Percentiles rank a stretch among this genome's conserved stretches.
Conservation (phyloP, 2,329 filamentous ascomycete genomes). For the Colletotrichum sp. region DNA sequence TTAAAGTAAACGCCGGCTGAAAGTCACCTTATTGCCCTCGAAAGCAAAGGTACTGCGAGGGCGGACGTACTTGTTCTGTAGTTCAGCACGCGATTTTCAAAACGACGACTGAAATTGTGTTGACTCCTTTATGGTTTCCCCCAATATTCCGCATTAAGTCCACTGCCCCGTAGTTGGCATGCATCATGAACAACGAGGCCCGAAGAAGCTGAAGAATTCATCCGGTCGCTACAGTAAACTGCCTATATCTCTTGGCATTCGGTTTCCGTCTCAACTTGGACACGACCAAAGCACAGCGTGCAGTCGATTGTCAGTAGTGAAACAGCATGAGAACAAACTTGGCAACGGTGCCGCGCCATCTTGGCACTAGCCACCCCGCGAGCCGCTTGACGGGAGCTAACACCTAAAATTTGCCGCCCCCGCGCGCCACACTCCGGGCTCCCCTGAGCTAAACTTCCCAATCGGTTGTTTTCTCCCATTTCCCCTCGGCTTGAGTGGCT, state of each 20-base stretch:
- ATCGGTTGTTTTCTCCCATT: neutral
- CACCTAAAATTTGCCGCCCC: neutral
- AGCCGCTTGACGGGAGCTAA: neutral
- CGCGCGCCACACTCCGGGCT: neutral
- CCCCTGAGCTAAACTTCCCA: neutral
- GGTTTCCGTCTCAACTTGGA: neutral
- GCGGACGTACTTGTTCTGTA: neutral
- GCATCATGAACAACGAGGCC: neutral
- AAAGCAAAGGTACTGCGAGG: neutral
- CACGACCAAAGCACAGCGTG: neutral
- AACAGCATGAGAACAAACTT: neutral
- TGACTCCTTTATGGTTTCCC: too few species aligned
- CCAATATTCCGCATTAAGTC: too few species aligned
- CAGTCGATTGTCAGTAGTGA: neutral
- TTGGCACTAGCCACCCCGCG: neutral
- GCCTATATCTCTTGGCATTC: neutral
- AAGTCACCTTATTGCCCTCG: neutral
- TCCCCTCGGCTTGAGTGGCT: neutral
- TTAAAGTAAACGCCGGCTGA: neutral
- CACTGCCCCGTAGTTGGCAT: neutral
- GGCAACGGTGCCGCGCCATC: neutral
- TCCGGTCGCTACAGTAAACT: neutral
- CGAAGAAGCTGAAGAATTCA: neutral
- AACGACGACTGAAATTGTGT: accelerated
- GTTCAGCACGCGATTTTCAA: neutral